Evolutionary conservation across 202 grass and related monocot species (phyloP), one percentile per base, ranked within the genome.

Genomic region (Carex arenaria): DNA sequence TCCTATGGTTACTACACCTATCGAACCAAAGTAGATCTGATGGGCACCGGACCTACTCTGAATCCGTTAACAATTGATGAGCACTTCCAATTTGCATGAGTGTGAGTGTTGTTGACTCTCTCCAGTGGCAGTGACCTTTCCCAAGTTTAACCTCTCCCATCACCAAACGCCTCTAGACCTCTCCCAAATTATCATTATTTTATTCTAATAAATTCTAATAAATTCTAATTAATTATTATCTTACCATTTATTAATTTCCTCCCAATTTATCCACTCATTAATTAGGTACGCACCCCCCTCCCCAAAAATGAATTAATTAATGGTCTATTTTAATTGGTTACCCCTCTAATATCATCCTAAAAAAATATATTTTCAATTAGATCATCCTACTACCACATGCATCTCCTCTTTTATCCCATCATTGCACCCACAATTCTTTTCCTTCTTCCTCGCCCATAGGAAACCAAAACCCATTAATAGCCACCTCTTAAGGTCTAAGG

Each of bases 351-450:
- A 6, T 61, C 42, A 64, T 62, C 59, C 53, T 63, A 49, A 80
- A 80, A 80, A 45, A 2, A 80, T 49, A 43, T 64, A 47, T 51
- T 64, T 45, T 64, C 59, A 80, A 64, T 80, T 49, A 28, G n/a
- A 55, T 59, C 28, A 57, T 4, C 13, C 52, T 53, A 11, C 52
- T 53, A 11, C 31, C 78, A 80, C 78, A 80, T 80, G 78, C 78
- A 80, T 80, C 59, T 63, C 78, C 59, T 80, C 51, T 79, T 59
- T 34, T 63, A 63, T 47, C 4, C 56, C 78, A 80, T 80, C 59
- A 80, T 80, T 80, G 78, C 78, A 80, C 78, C 78, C 78, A 80
- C 78, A 72, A 52, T 72, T 26, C 26, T 52, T 59, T 47, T 49
- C 78, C 34, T 23, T 32, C 55, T 34, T 80, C 54, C 57, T 61